Conservation (phyloP, 768 basidiomycete species). For the Russula compacta region DNA sequence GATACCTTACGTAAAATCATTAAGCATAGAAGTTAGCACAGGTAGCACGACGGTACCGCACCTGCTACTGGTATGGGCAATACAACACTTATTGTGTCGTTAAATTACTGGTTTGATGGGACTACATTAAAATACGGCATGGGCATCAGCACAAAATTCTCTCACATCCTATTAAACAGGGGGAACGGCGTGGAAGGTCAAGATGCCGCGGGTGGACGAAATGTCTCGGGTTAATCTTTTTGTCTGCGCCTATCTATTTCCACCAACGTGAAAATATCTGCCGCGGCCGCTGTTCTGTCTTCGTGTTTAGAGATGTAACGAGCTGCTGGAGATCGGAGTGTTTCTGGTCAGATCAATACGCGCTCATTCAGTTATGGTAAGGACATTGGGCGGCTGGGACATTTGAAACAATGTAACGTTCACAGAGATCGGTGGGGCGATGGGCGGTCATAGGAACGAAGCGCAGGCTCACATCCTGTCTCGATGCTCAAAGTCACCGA, state of each 20-base stretch:
- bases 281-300: neutral
- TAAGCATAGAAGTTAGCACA: neutral
- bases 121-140: neutral
- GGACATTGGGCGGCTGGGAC: neutral
- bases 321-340: neutral
- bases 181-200: neutral
- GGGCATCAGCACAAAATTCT: neutral
- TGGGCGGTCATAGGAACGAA: neutral
- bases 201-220: constrained; percentile 7
- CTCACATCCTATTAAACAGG: neutral
- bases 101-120: neutral
- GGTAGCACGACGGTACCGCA: neutral
- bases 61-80: neutral
- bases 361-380: neutral
- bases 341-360: neutral
- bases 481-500: neutral
- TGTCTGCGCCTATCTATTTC: neutral
- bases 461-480: neutral
- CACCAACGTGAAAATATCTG: neutral
- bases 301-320: neutral
- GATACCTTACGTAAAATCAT: neutral
- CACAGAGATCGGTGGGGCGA: neutral
- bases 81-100: neutral
- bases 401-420: neutral
- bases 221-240: constrained; percentile 2